A percentile compares a stretch with the other conserved stretches of the same genome.
Conservation (phyloP, 2,329 filamentous ascomycete species). For the Phyllosticta citriasiana region DNA sequence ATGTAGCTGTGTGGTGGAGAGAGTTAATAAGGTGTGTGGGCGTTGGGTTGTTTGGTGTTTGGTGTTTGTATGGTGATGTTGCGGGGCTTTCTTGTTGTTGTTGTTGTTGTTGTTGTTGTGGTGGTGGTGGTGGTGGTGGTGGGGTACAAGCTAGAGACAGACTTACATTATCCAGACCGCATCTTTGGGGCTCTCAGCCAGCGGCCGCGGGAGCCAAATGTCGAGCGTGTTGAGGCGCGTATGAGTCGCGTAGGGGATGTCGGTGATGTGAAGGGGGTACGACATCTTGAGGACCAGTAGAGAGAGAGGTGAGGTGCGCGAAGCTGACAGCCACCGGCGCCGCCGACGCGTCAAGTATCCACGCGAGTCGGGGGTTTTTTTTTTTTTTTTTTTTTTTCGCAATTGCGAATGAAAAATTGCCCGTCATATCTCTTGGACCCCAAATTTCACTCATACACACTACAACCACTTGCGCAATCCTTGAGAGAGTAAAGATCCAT, state of each 20-base stretch:
- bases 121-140: background rate
- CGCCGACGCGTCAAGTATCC: background rate
- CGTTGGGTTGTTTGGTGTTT: background rate
- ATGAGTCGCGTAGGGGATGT: constrained; percentile 20
- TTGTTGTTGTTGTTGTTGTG: background rate
- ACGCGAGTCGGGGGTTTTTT: background rate
- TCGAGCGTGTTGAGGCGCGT: constrained; percentile 32
- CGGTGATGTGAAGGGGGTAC: constrained; percentile 14
- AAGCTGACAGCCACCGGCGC: background rate
- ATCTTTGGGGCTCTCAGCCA: constrained; percentile 13
- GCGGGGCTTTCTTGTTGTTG: background rate
- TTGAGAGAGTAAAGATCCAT: too few relatives aligned
- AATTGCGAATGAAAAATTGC: background rate
- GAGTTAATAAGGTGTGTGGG: background rate
- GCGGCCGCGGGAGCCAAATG: constrained; percentile 30
- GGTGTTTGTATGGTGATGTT: too few relatives aligned
- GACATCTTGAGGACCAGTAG: background rate
- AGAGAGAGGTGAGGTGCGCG: background rate
- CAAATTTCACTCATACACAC: background rate
- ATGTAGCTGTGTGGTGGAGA: constrained; percentile 26
- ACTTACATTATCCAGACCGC: constrained; percentile 28
- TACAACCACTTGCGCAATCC: background rate
- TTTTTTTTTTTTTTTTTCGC: background rate
- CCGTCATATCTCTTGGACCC: background rate
- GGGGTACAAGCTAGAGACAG: background rate